Evolutionary conservation across 495 filamentous ascomycete genomes (phyloP).

Genomic region (Neurospora pannonica): DNA sequence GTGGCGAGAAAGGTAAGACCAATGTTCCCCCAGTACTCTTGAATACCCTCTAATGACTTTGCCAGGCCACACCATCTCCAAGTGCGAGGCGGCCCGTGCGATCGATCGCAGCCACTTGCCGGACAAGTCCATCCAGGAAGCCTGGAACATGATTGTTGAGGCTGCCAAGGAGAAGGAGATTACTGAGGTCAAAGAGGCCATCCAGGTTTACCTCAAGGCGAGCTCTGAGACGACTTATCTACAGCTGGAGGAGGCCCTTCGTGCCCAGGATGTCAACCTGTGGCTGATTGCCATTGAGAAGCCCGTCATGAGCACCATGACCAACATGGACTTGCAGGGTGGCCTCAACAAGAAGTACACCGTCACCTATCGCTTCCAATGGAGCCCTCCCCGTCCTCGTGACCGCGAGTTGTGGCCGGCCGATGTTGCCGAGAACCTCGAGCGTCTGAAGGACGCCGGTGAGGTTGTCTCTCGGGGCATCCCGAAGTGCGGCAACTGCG

Average conservation of each 20-base stretch:
- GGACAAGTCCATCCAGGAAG: constrained; percentile 51
- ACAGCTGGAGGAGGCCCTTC: constrained; percentile 68
- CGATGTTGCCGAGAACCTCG: constrained; percentile 56
- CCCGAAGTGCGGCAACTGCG: constrained; percentile 62
- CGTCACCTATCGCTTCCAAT: constrained; percentile 56
- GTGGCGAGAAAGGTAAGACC: constrained; percentile 55
- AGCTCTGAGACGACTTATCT: constrained; percentile 53
- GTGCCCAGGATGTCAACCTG: constrained; percentile 48
- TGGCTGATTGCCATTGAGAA: constrained; percentile 73
- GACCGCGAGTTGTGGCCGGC: constrained; percentile 55
- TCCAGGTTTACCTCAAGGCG: constrained; percentile 68
- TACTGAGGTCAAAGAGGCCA: constrained; percentile 61
- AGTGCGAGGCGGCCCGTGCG: constrained; percentile 62
- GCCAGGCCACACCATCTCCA: constrained; percentile 52
- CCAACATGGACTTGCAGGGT: constrained; percentile 77
- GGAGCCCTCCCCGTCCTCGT: constrained; percentile 55
- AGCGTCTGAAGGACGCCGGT: constrained; percentile 66
- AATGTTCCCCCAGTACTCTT: neutral
- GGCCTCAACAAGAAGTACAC: constrained; percentile 65
- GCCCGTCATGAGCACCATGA: constrained; percentile 50
- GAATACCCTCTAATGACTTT: neutral
- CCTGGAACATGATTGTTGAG: constrained; percentile 58
- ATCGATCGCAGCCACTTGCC: constrained; percentile 53
- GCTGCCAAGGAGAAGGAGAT: constrained; percentile 59
- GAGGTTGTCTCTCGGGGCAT: constrained; percentile 55